phyloP scores from a whole-genome alignment of 495 filamentous ascomycete genomes.

The Penicillium ucsense region DNA sequence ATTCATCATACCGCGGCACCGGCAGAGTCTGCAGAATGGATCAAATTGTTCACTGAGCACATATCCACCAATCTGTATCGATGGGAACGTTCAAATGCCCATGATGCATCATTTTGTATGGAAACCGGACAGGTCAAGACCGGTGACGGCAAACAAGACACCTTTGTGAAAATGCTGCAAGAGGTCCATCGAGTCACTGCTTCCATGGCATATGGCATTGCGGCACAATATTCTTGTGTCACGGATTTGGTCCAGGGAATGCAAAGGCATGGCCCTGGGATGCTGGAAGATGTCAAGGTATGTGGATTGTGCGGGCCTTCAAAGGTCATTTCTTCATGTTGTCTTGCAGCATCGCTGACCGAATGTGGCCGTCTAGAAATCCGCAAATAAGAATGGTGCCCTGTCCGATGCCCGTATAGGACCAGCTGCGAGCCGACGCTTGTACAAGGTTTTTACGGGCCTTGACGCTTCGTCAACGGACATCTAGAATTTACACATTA shows the following conservation, averaged over 20 bases:
- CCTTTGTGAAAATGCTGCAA: conserved; percentile 69
- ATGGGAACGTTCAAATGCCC: conserved; percentile 32
- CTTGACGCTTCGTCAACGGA: conserved; percentile 57
- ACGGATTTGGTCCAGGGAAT: conserved; percentile 48
- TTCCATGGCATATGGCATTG: conserved; percentile 64
- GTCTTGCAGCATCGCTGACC: conserved; percentile 3
- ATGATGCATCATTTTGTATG: conserved; percentile 69
- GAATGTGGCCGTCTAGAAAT: conserved; percentile 34
- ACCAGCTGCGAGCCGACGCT: conserved; percentile 56
- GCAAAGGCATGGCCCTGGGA: conserved; percentile 45
- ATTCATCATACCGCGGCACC: conserved; percentile 60
- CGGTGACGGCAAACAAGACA: conserved; percentile 58
- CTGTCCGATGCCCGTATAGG: conserved; percentile 58
- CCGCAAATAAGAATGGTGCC: conserved; percentile 57
- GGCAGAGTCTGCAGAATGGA: conserved; percentile 66
- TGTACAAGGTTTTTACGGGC: conserved; percentile 68
- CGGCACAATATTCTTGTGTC: conserved; percentile 49
- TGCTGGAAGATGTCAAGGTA: conserved; percentile 52
- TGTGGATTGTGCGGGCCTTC: not conserved
- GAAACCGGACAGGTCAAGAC: conserved; percentile 70
- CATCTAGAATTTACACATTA: conserved; percentile 34
- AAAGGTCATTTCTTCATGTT: not conserved
- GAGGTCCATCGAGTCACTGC: conserved; percentile 66
- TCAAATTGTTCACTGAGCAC: conserved; percentile 70
- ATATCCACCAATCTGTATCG: conserved; percentile 70